phyloP scores from a whole-genome alignment of 1,284 basidiomycete species.

The Irpex sp. region DNA sequence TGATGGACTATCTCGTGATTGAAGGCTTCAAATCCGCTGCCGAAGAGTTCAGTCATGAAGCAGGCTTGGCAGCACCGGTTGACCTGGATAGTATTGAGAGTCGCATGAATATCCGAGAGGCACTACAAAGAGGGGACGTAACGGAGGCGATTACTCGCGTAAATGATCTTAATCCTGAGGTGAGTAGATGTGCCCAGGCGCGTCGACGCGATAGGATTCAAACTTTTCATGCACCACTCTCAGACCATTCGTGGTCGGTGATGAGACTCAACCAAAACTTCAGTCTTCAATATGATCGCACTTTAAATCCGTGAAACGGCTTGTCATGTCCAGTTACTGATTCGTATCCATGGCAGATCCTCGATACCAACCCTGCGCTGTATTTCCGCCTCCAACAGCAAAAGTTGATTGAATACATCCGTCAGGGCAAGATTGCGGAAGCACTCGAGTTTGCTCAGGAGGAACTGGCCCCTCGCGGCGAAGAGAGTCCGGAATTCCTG shows the following conservation, averaged over 20 bases:
- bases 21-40: conserved; percentile 97
- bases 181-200: conserved; percentile 40
- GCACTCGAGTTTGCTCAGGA: conserved; percentile 90
- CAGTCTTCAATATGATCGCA: conserved; percentile 88
- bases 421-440: conserved; percentile 73
- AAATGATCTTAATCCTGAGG: conserved; percentile 96
- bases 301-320: conserved; percentile 11
- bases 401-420: conserved; percentile 92
- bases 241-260: conserved; percentile 71
- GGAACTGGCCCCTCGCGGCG: conserved; percentile 91
- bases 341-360: conserved; percentile 58
- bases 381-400: conserved; percentile 95
- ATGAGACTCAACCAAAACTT: conserved; percentile 78
- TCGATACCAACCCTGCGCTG: conserved; percentile 87
- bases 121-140: conserved; percentile 91
- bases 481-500: conserved; percentile 93
- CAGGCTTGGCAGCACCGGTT: conserved; percentile 70
- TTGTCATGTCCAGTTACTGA: conserved; percentile 14
- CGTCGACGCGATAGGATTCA: conserved; percentile 62
- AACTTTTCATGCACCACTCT: conserved; percentile 99
- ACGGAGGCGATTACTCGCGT: conserved; percentile 92
- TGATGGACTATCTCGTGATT: conserved; percentile 98
- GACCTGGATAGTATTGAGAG: conserved; percentile 93
- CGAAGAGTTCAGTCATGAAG: conserved; percentile 89
- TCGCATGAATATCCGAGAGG: conserved; percentile 91